A percentile compares a stretch with the other conserved stretches of the same genome.
Evolutionary conservation across 78 protist species (phyloP).

Genomic region (Cyanophora paradoxa): DNA sequence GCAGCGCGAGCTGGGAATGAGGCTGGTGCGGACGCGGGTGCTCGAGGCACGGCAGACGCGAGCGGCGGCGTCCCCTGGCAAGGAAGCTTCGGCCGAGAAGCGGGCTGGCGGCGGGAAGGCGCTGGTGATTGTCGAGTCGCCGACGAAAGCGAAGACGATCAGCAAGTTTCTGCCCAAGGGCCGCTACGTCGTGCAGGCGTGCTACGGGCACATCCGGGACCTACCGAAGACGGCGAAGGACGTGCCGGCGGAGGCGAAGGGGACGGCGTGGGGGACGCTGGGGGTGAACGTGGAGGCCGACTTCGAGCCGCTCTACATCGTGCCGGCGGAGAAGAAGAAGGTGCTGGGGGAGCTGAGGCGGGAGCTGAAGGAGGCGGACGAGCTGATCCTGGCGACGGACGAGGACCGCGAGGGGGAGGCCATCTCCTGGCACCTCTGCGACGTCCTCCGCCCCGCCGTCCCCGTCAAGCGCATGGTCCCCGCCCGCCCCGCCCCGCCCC

Average conservation of each 20-base stretch:
- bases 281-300: neutral
- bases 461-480: neutral
- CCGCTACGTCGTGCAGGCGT: conserved; percentile 6
- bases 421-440: conserved; percentile 27
- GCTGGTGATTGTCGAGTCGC: conserved; percentile 30
- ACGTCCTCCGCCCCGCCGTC: neutral
- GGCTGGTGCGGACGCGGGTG: no score
- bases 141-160: conserved; percentile 10
- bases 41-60: no score
- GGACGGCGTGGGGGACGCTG: neutral
- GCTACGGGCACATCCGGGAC: conserved; percentile 25
- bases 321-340: neutral
- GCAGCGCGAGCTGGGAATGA: no score
- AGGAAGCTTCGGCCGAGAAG: no score
- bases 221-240: conserved; percentile 4
- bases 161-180: neutral
- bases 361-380: neutral
- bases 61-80: no score
- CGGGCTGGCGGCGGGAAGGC: neutral
- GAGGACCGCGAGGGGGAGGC: conserved; percentile 41
- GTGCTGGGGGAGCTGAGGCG: neutral
- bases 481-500: neutral
- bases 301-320: neutral
- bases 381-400: conserved; percentile 21
- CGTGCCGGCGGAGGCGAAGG: neutral